These are phyloP conservation scores for Xylaria sp. DNA, from an alignment of 495 filamentous ascomycete genomes.

Conservation along the genomic window DNA sequence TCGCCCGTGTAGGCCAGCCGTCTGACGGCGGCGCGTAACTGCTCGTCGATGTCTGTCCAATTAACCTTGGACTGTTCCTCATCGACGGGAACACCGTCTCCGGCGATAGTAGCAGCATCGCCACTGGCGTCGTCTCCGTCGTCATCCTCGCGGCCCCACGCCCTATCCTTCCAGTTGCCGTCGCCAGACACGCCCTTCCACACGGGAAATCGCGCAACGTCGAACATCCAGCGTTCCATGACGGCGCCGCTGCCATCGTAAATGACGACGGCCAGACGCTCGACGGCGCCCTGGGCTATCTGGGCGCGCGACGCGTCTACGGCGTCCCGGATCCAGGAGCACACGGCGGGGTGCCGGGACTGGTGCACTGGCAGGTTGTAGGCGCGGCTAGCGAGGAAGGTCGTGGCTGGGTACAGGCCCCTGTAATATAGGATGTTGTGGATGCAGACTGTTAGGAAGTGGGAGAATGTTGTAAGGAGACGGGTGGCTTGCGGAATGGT, in stretches of 20 bases:
- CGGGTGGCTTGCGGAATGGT: conserved; percentile 44
- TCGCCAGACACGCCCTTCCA: conserved; percentile 50
- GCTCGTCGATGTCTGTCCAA: conserved; percentile 54
- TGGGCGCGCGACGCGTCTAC: conserved; percentile 76
- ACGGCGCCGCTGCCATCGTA: conserved; percentile 57
- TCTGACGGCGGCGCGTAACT: conserved; percentile 57
- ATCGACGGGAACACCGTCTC: conserved; percentile 14
- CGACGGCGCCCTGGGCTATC: conserved; percentile 70
- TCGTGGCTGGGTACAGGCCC: conserved; percentile 76
- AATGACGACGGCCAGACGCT: conserved; percentile 76
- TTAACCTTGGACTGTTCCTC: conserved; percentile 35
- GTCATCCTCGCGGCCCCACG: conserved; percentile 18
- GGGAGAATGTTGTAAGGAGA: conserved; percentile 66
- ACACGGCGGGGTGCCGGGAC: conserved; percentile 88
- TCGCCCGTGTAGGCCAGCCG: conserved; percentile 63
- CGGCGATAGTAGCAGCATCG: conserved; percentile 7
- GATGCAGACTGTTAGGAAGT: conserved; percentile 86
- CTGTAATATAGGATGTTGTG: conserved; percentile 95
- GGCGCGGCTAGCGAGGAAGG: conserved; percentile 81
- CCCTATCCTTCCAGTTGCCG: conserved; percentile 18
- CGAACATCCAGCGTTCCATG: conserved; percentile 87
- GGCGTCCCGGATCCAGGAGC: conserved; percentile 87
- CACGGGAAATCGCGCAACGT: conserved; percentile 76
- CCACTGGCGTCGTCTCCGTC: conserved; percentile 26
- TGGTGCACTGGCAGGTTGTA: conserved; percentile 92